A percentile compares a stretch with the other conserved stretches of the same genome.
phyloP scores from a whole-genome alignment of 176 grass and related monocot species.

The Phoenix roebelenii region DNA sequence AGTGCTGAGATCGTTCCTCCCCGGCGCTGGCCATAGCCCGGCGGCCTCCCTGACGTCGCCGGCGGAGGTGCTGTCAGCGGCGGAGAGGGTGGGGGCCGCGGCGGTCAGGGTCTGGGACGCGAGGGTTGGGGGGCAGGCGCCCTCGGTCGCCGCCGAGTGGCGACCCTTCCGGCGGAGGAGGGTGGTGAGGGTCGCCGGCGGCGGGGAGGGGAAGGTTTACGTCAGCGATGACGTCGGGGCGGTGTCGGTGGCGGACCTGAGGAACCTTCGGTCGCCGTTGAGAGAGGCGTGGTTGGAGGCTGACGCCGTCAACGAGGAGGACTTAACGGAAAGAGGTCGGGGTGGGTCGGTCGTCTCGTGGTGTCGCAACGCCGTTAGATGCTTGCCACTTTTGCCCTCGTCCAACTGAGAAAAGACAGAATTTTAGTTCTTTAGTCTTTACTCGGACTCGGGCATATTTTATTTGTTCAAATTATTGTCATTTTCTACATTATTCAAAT shows the following conservation, averaged over 20 bases:
- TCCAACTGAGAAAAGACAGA: not conserved
- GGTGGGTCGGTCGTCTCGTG: not conserved
- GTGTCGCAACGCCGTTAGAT: not conserved
- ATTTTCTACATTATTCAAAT: too few species aligned
- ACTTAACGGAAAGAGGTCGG: not conserved
- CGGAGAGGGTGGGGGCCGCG: not conserved
- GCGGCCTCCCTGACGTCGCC: slow-evolving; percentile 11
- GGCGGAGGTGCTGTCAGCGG: slow-evolving; percentile 7
- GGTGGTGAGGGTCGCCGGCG: slow-evolving; percentile 7
- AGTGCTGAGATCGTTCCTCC: slow-evolving; percentile 10
- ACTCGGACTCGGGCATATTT: too few species aligned
- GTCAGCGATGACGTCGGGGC: slow-evolving; percentile 13
- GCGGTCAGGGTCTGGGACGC: slow-evolving; percentile 13
- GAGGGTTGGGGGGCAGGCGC: not conserved
- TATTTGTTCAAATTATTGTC: too few species aligned
- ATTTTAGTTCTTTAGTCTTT: too few species aligned
- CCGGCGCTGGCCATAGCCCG: not conserved
- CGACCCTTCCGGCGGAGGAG: not conserved
- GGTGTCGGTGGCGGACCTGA: slow-evolving; percentile 1
- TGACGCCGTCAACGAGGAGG: not conserved
- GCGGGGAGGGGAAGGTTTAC: slow-evolving; percentile 8
- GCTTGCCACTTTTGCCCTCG: slow-evolving; percentile 1
- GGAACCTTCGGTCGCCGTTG: not conserved
- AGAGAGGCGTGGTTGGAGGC: slow-evolving; percentile 1
- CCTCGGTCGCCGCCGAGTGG: not conserved